Evolutionary conservation across 192 early-diverging fungal genomes (phyloP), one percentile per base, ranked within the genome.

Genomic region (Obelidium mucronatum): DNA sequence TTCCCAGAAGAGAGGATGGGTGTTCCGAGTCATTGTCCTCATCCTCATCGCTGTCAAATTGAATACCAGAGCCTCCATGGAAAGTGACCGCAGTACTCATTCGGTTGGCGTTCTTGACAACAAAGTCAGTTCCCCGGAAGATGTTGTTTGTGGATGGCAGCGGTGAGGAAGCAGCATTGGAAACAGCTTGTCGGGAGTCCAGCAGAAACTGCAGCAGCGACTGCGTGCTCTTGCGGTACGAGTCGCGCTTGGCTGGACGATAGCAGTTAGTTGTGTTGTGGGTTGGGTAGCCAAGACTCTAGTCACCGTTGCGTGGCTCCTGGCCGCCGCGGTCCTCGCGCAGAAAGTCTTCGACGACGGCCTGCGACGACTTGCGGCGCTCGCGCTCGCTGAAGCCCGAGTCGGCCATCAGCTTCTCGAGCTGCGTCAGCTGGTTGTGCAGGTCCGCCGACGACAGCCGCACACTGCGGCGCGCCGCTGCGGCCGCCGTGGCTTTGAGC

Each of bases 131-230:
- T 19, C 69, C 69, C 4, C 55, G 33, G 36, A 72, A 33, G 26
- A 58, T 58, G 39, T 58, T 54, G 33, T 19, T 28, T 8, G 22
- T 22, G 4, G 69, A 58, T 11, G 55, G 69, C 5, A 58, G 30
- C 4, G 69, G 69, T 5, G 69, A 72, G 15, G 40, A 35, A 37
- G 69, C 33, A 35, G 69, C 69, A 28, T 58, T 54, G 33, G 19
- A 22, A 6, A 72, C 31, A 19, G 69, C 36, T 22, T 54, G 51
- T 2, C 69, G 22, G 17, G 69, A 72, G 56, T 72, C 69, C 4
- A 72, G 69, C 15, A 72, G 19, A 24, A 72, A 72, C 69, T 72
- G 69, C 28, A 72, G 56, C 8, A 72, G 53, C 13, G 69, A 72
- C 8, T 72, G 69, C 8, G 69, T 72, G 35, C 69, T 72, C 26